Percentiles rank a stretch among this genome's conserved stretches.
These are phyloP conservation scores for Raffaelea arxii DNA, from an alignment of 2,329 filamentous ascomycete species.

Conservation along the genomic window DNA sequence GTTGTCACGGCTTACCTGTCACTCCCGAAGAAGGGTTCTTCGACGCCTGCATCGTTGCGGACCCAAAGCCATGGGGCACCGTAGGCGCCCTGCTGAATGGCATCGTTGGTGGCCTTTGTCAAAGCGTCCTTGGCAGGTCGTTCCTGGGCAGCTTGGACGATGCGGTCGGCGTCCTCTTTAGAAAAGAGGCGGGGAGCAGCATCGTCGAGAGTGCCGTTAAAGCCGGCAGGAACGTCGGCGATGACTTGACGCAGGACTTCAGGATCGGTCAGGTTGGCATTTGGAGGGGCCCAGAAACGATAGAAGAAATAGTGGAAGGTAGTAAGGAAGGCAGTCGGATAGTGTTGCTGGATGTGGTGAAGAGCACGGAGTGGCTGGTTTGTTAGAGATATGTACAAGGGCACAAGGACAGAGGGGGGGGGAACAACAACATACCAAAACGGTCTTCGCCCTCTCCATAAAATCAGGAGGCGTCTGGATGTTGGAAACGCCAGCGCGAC, in stretches of 20 bases:
- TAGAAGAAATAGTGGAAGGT: conserved; percentile 46
- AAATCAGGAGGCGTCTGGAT: conserved; percentile 32
- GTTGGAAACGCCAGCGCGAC: conserved; percentile 25
- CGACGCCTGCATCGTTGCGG: conserved; percentile 43
- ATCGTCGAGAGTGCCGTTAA: background rate
- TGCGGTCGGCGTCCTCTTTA: conserved; percentile 39
- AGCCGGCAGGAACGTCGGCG: conserved; percentile 18
- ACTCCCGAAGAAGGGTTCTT: conserved; percentile 68
- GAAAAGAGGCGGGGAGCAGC: conserved; percentile 31
- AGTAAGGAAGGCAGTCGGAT: conserved; percentile 39
- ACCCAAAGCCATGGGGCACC: conserved; percentile 71
- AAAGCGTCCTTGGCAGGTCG: conserved; percentile 34
- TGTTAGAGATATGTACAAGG: background rate
- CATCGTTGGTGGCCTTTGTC: conserved; percentile 47
- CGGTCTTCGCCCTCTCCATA: conserved; percentile 30
- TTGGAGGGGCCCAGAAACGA: conserved; percentile 51
- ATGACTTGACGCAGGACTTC: conserved; percentile 36
- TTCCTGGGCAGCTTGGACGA: conserved; percentile 42
- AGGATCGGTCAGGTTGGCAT: conserved; percentile 49
- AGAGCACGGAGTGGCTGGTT: conserved; percentile 51
- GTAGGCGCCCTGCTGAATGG: conserved; percentile 58
- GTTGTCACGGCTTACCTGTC: conserved; percentile 47
- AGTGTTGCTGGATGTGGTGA: conserved; percentile 53
- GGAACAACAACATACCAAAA: conserved; percentile 25
- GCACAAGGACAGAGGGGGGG: background rate